These are phyloP conservation scores for Suillus sp. DNA, from an alignment of 768 basidiomycete species.

Conservation along the genomic window DNA sequence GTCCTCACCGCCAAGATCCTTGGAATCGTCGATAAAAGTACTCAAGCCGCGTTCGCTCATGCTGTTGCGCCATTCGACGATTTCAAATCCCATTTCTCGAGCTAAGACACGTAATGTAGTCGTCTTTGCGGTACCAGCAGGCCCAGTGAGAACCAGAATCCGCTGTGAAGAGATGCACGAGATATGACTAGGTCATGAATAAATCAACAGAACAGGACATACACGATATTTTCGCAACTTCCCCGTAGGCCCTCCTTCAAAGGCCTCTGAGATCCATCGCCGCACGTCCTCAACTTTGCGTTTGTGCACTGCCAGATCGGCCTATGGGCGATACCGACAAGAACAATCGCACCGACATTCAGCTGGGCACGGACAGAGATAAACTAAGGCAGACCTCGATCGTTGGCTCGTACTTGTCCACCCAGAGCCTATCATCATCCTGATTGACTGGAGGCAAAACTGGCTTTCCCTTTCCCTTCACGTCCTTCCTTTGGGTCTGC, in stretches of 20 bases:
- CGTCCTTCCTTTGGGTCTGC: conserved; percentile 13
- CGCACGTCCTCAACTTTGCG: conserved; percentile 79
- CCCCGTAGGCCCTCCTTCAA: conserved; percentile 64
- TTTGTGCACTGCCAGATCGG: conserved; percentile 77
- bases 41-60: conserved; percentile 50
- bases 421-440: conserved; percentile 52
- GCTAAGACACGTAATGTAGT: conserved; percentile 78
- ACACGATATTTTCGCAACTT: conserved; percentile 77
- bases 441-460: background rate
- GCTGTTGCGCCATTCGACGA: conserved; percentile 84
- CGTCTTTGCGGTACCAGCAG: conserved; percentile 90
- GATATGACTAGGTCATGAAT: background rate
- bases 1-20: conserved; percentile 15
- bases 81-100: conserved; percentile 71
- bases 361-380: conserved; percentile 8
- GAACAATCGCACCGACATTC: background rate
- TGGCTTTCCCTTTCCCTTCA: conserved; percentile 31
- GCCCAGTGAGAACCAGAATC: conserved; percentile 83
- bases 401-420: conserved; percentile 63
- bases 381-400: conserved; percentile 49
- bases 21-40: conserved; percentile 22
- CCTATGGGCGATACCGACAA: conserved; percentile 39
- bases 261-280: conserved; percentile 72
- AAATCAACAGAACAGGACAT: conserved; percentile 25
- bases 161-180: conserved; percentile 48